Evolutionary conservation across 1,284 basidiomycete genomes (phyloP), one percentile per base, ranked within the genome.

Genomic region (Tremellales sp.): DNA sequence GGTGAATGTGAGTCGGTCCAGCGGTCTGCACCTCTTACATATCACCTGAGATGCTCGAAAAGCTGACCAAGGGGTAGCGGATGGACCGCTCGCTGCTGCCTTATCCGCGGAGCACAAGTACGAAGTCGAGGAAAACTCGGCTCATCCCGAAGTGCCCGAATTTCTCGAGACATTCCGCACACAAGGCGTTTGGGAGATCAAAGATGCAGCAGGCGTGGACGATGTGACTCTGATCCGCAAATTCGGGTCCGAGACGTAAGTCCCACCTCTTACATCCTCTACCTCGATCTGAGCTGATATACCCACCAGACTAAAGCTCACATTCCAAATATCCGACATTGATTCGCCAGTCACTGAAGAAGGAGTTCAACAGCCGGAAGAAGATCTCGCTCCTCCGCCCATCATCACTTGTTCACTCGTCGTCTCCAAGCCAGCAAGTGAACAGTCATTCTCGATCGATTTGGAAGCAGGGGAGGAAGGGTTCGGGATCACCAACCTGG

Each of bases 231-330:
- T 98, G 27, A 79, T 77, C 26, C 83, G 93, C 56, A 84, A 84
- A 61, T 97, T 92, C 70, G 93, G 91, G 57, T 91, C 90, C 67
- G 93, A 98, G 76, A 81, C 77, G 89, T 92, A 62, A 51, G 85
- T 79, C 8, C 22, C 15, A 26, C 5, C 31, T 17, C 44, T n/a
- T 19, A 3, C 13, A n/a, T n/a, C n/a, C 42, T 37, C 27, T 24
- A 12, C 31, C 37, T 58, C 41, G 22, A n/a, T 33, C 29, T 33
- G 8, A 8, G 8, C 3, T 4, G 8, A n/a, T 46, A 37, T 24
- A 19, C 25, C 37, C 25, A 17, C 37, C 58, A 75, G 73, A 35
- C 50, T 71, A 51, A 68, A 67, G 46, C 62, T 74, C 51, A 73
- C 72, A 7, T 74, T 73, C 62, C 72, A 74, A 56, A 65, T 73